phyloP scores from a whole-genome alignment of 2,329 filamentous ascomycete genomes.

The Fusarium newnesense region DNA sequence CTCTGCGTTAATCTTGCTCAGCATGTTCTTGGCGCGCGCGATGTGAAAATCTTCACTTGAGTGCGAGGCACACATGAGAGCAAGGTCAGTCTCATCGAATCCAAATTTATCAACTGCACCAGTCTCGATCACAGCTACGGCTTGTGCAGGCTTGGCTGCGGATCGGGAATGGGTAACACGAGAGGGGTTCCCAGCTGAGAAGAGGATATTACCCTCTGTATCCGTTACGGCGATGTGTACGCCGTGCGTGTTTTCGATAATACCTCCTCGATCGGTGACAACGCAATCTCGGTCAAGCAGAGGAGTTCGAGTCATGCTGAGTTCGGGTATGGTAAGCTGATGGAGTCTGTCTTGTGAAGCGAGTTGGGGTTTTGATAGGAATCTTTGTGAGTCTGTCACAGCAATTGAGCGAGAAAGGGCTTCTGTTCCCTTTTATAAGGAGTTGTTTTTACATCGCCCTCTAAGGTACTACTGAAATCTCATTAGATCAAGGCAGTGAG shows the following conservation, averaged over 20 bases:
- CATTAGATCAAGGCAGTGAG: not conserved
- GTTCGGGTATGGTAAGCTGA: not conserved
- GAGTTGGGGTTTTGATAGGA: not conserved
- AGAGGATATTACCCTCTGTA: constrained; percentile 51
- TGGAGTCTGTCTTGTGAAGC: not conserved
- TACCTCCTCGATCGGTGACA: constrained; percentile 51
- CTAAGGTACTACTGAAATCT: not conserved
- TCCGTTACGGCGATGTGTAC: constrained; percentile 57
- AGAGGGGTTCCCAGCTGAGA: constrained; percentile 52
- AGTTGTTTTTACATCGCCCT: not conserved
- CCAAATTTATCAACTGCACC: constrained; percentile 50
- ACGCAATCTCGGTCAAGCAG: constrained; percentile 44
- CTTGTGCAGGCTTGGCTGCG: constrained; percentile 58
- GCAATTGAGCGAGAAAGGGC: not conserved
- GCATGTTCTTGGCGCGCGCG: constrained; percentile 50
- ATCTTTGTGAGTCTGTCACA: not conserved
- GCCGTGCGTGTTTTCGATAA: constrained; percentile 56
- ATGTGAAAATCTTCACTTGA: constrained; percentile 56
- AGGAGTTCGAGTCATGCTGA: constrained; percentile 24
- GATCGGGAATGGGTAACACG: constrained; percentile 57
- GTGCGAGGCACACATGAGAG: constrained; percentile 60
- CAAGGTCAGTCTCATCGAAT: constrained; percentile 55
- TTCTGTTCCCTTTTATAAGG: not conserved
- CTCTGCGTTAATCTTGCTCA: constrained; percentile 46
- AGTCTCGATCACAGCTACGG: constrained; percentile 56